Conservation (phyloP, 1,284 basidiomycete species). For the Austroboletus novae-zelandiae region DNA sequence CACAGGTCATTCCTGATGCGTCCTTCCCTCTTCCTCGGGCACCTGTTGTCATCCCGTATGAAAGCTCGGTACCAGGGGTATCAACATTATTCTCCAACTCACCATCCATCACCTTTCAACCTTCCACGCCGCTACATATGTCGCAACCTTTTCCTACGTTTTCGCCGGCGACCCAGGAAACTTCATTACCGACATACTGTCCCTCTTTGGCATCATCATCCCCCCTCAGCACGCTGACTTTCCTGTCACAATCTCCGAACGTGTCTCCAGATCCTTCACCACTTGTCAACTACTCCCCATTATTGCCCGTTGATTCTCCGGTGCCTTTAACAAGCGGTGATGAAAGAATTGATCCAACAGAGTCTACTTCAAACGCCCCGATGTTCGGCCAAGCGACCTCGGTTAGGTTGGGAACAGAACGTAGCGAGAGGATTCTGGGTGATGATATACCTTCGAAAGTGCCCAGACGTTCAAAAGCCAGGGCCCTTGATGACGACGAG, state of each 20-base stretch:
- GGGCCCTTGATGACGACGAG: conserved; percentile 25
- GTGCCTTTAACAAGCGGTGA: neutral
- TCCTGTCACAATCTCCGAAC: conserved; percentile 14
- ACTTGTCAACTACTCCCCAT: neutral
- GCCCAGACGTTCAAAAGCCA: conserved; percentile 12
- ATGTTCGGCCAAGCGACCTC: neutral
- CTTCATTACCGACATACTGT: neutral
- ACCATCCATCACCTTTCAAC: neutral
- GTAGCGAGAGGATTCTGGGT: conserved; percentile 2
- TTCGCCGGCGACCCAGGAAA: neutral
- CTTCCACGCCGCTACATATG: neutral
- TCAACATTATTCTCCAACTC: neutral
- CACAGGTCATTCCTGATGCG: neutral
- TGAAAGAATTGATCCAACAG: neutral
- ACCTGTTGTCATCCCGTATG: neutral
- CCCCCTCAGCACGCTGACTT: conserved; percentile 18
- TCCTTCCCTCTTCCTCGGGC: neutral
- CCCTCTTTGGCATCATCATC: conserved; percentile 14
- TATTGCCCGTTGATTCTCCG: conserved; percentile 2
- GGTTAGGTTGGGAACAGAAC: conserved; percentile 12
- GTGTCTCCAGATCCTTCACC: conserved; percentile 6
- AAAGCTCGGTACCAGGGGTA: neutral
- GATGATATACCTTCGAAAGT: conserved; percentile 4
- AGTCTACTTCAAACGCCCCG: neutral
- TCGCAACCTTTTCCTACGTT: conserved; percentile 3